Conservation (phyloP, 129 eudicot species). For the Oenanthe sinensis region DNA sequence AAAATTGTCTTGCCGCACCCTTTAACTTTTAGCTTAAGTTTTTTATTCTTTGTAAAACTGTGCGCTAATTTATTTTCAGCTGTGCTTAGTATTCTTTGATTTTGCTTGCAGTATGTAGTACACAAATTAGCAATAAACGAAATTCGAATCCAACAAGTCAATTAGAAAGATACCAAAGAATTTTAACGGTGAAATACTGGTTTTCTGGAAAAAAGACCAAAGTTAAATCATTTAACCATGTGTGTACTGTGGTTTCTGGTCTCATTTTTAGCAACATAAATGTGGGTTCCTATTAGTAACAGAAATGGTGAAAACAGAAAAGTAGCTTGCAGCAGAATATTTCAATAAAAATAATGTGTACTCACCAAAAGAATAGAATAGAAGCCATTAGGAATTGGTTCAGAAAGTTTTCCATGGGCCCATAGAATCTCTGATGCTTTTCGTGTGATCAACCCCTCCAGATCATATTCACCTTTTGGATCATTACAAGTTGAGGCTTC, state of each 20-base stretch:
- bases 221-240: neutral
- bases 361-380: slow-evolving; percentile 62
- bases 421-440: slow-evolving; percentile 63
- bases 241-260: neutral
- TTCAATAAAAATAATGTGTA: slow-evolving; percentile 7
- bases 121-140: neutral
- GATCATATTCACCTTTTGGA: slow-evolving; percentile 30
- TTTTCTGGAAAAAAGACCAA: neutral
- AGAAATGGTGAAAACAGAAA: neutral
- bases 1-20: neutral
- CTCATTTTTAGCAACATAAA: neutral
- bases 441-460: slow-evolving; percentile 30
- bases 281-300: neutral
- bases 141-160: neutral
- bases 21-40: neutral
- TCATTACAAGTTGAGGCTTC: slow-evolving; percentile 29
- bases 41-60: neutral
- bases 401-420: slow-evolving; percentile 63
- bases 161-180: neutral
- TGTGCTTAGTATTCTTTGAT: neutral
- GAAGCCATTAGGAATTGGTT: slow-evolving; percentile 66
- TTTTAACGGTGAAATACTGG: neutral
- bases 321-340: neutral
- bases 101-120: neutral
- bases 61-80: neutral